Evolutionary conservation across 768 basidiomycete species (phyloP), one percentile per base, ranked within the genome.

Genomic region (Russula vinacea): DNA sequence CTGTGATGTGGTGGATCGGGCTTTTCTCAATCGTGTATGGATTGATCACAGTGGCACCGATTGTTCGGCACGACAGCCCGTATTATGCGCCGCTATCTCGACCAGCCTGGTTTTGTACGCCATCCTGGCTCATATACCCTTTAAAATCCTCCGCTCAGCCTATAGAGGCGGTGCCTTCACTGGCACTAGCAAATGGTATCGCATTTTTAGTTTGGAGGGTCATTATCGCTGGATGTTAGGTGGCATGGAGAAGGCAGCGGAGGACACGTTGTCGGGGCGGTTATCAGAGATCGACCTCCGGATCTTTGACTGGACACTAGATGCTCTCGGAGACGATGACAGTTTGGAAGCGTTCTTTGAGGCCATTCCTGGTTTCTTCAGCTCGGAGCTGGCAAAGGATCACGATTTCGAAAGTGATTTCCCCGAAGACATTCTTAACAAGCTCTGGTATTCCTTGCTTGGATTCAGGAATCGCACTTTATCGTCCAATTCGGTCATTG

Each of bases 261-360:
- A 56, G 19, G 47, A 50, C 42, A 33, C 24, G 1, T 47, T 26
- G 4, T 22, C 26, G 17, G 7, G 32, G 7, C 1, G 5, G 19
- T 50, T 37, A 10, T 13, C 9, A 1, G 26, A 33, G 2, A 51
- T 56, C 17, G 47, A 62, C 24, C 5, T 13, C 24, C 42, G 45
- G 1, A 44, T 52, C 26, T 17, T 56, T 11, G 9, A 17, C 32
- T 51, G 54, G 62, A 40, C 32, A 11, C 6, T 62, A 4, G 0
- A 3, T 22, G 29, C 47, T 5, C 8, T 62, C 4, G 55, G 49
- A 6, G 55, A 56, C 13, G 62, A 62, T 37, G 22, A 62, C 35
- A 2, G 17, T 10, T n/a, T 56, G 1, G 47, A 50, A 32, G 37
- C 10, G 24, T 56, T 56, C 26, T 56, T 56, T 14, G n/a, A 39